A percentile compares a stretch with the other conserved stretches of the same genome.
phyloP scores from a whole-genome alignment of 768 basidiomycete genomes.

The Dacryopinax spathularia region DNA sequence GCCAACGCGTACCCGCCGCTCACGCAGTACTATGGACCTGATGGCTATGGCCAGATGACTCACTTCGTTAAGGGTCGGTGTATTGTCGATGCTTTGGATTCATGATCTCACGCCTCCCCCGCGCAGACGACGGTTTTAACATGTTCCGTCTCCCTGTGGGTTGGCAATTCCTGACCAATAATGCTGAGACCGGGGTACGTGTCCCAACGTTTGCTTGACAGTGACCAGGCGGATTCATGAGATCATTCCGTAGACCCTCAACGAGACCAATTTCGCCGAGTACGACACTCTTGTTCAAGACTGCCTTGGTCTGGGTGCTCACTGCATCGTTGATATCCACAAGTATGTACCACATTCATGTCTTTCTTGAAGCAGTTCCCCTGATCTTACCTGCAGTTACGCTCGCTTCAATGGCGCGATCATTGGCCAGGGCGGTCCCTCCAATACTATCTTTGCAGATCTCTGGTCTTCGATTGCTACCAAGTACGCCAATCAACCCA shows the following conservation, averaged over 20 bases:
- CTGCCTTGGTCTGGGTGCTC: slow-evolving; percentile 36
- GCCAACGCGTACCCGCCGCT: slow-evolving; percentile 34
- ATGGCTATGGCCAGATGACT: slow-evolving; percentile 42
- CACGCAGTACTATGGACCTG: slow-evolving; percentile 31
- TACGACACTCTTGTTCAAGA: slow-evolving; percentile 44
- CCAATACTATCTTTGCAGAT: slow-evolving; percentile 38
- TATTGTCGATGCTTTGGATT: background rate
- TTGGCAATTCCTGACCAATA: slow-evolving; percentile 33
- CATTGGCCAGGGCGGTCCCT: slow-evolving; percentile 49
- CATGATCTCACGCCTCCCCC: background rate
- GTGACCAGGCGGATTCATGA: background rate
- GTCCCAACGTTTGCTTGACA: background rate
- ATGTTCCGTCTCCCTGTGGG: slow-evolving; percentile 46
- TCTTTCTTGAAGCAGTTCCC: background rate
- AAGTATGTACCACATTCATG: background rate
- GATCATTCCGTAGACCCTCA: slow-evolving; percentile 21
- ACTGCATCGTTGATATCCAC: slow-evolving; percentile 38
- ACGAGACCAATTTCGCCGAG: slow-evolving; percentile 31
- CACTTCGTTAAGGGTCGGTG: slow-evolving; percentile 41
- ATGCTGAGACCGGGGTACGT: slow-evolving; percentile 1
- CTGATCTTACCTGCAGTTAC: slow-evolving; percentile 35
- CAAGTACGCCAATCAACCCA: slow-evolving; percentile 30
- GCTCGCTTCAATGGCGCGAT: slow-evolving; percentile 43
- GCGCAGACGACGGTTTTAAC: slow-evolving; percentile 29
- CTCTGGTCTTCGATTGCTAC: slow-evolving; percentile 41